A percentile compares a stretch with the other conserved stretches of the same genome.
phyloP scores from a whole-genome alignment of 2,329 filamentous ascomycete genomes.

The Diaporthe citriasiana region DNA sequence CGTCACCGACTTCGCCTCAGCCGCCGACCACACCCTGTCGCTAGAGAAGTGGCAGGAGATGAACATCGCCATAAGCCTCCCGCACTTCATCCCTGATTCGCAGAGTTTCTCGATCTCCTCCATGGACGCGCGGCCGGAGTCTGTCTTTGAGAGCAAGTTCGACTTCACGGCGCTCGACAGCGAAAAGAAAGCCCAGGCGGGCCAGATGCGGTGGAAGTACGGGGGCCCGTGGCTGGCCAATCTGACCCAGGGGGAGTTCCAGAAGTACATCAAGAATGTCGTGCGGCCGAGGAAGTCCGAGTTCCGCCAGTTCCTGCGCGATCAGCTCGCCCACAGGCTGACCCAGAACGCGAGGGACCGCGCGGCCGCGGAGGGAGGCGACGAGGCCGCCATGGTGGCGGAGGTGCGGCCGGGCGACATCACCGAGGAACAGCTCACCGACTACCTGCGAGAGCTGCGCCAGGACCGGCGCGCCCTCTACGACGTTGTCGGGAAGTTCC shows the following conservation, averaged over 20 bases:
- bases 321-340: constrained; percentile 62
- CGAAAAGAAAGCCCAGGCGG: constrained; percentile 51
- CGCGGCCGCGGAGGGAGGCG: constrained; percentile 56
- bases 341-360: constrained; percentile 54
- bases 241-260: constrained; percentile 72
- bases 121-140: constrained; percentile 54
- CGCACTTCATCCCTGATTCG: constrained; percentile 44
- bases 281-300: constrained; percentile 67
- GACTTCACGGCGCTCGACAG: constrained; percentile 64
- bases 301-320: constrained; percentile 68
- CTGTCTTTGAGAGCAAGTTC: constrained; percentile 71
- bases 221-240: constrained; percentile 76
- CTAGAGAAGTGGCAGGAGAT: constrained; percentile 90
- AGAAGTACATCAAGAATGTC: constrained; percentile 65
- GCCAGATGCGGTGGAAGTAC: constrained; percentile 75
- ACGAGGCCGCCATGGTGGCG: constrained; percentile 49
- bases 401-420: constrained; percentile 56
- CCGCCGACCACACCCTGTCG: constrained; percentile 84
- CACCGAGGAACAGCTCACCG: constrained; percentile 64
- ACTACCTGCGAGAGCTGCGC: constrained; percentile 68
- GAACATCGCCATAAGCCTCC: constrained; percentile 76
- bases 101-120: not conserved
- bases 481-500: constrained; percentile 69
- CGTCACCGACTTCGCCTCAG: constrained; percentile 89
- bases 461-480: constrained; percentile 65